These are phyloP conservation scores for Macrolepiota fuliginosa DNA, from an alignment of 768 basidiomycete genomes.

Conservation along the genomic window DNA sequence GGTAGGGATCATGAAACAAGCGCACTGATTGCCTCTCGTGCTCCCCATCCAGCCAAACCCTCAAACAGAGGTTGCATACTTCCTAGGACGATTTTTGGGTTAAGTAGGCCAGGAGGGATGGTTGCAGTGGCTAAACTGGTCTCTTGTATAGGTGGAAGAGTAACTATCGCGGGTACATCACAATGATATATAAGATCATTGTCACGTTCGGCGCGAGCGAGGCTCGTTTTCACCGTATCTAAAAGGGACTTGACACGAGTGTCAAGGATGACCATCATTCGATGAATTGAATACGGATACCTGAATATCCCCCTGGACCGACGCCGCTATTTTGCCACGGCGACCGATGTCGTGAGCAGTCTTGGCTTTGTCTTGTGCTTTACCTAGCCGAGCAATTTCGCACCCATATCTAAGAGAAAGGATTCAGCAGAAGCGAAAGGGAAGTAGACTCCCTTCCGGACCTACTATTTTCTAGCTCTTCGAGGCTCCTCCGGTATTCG, in stretches of 20 bases:
- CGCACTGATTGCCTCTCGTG: conserved; percentile 83
- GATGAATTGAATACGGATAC: conserved; percentile 34
- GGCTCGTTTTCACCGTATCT: conserved; percentile 63
- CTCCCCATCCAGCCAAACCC: conserved; percentile 82
- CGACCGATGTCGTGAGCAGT: conserved; percentile 68
- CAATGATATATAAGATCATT: conserved; percentile 96
- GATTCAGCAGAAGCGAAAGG: neutral
- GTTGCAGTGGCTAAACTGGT: conserved; percentile 64
- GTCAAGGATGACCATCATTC: conserved; percentile 7
- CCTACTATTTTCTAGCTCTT: conserved; percentile 80
- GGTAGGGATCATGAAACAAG: conserved; percentile 10
- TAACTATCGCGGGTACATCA: conserved; percentile 71
- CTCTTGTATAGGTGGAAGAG: conserved; percentile 62
- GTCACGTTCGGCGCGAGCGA: conserved; percentile 78
- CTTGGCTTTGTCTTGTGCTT: conserved; percentile 67
- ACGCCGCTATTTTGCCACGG: conserved; percentile 54
- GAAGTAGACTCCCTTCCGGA: conserved; percentile 26
- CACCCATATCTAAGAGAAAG: conserved; percentile 68
- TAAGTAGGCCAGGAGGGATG: conserved; percentile 51
- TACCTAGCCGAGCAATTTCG: conserved; percentile 75
- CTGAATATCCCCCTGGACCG: conserved; percentile 78
- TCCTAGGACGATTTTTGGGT: conserved; percentile 55
- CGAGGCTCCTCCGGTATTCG: conserved; percentile 84
- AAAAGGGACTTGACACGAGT: conserved; percentile 61
- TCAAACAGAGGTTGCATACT: conserved; percentile 64